Evolutionary conservation across 495 filamentous ascomycete species (phyloP).

Genomic region (Penicillium subrubescens): DNA sequence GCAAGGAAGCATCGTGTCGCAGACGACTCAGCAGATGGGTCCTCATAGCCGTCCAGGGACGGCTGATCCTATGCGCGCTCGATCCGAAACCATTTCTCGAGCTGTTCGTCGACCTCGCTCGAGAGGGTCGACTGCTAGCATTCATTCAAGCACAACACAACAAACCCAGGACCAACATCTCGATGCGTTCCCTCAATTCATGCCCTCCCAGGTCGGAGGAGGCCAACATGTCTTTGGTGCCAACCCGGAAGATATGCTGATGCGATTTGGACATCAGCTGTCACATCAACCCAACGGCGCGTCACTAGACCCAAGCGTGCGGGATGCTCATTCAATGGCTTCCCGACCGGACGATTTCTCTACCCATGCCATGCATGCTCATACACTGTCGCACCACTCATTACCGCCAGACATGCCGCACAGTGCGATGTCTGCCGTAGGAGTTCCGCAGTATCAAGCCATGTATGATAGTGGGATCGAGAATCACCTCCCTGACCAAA

Average conservation of each 20-base stretch:
- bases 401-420: conserved; percentile 33
- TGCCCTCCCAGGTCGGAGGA: conserved; percentile 55
- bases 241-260: conserved; percentile 67
- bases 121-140: conserved; percentile 82
- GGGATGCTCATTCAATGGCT: conserved; percentile 51
- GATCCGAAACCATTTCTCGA: conserved; percentile 62
- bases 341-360: conserved; percentile 49
- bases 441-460: conserved; percentile 57
- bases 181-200: conserved; percentile 51
- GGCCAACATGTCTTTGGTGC: conserved; percentile 50
- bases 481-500: conserved; percentile 62
- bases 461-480: conserved; percentile 67
- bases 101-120: conserved; percentile 71
- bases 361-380: conserved; percentile 51
- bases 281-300: conserved; percentile 56
- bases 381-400: conserved; percentile 44
- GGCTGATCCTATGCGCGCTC: conserved; percentile 52
- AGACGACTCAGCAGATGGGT: conserved; percentile 40
- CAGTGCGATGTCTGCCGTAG: conserved; percentile 33
- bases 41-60: conserved; percentile 48
- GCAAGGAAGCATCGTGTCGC: conserved; percentile 37
- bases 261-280: conserved; percentile 58
- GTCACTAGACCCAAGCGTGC: conserved; percentile 53
- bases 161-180: conserved; percentile 64
- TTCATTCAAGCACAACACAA: conserved; percentile 69